Evolutionary conservation across 345 rosid species (phyloP).

Genomic region (Euphorbia pulcherrima): DNA sequence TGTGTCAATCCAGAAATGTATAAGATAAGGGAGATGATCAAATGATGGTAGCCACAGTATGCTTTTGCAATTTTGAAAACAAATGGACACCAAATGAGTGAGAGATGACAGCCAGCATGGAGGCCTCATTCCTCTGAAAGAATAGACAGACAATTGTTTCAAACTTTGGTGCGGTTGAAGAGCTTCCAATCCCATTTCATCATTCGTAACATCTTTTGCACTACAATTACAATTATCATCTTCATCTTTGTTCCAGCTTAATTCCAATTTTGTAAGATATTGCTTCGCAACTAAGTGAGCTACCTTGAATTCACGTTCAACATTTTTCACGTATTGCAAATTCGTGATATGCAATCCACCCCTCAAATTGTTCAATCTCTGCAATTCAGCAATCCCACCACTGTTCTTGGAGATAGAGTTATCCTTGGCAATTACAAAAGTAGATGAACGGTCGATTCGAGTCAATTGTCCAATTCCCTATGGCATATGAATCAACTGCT

Average conservation of each 20-base stretch:
- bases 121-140: background rate
- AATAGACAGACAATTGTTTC: background rate
- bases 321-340: too few relatives aligned
- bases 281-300: too few relatives aligned
- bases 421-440: too few relatives aligned
- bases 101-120: slow-evolving; percentile 16
- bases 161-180: background rate
- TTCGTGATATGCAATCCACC: too few relatives aligned
- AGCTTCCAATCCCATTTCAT: slow-evolving; percentile 1
- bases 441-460: background rate
- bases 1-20: background rate
- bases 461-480: slow-evolving; percentile 1
- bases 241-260: too few relatives aligned
- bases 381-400: background rate
- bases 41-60: background rate
- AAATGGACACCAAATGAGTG: background rate
- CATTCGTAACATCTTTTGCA: too few relatives aligned
- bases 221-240: too few relatives aligned
- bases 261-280: too few relatives aligned
- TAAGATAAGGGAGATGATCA: slow-evolving; percentile 5
- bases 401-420: background rate
- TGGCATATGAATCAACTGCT: background rate
- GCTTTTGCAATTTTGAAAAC: background rate
- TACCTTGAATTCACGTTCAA: too few relatives aligned
- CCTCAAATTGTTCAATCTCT: too few relatives aligned